Percentiles rank a stretch among this genome's conserved stretches.
Conservation (phyloP, 805 yeast species). For the Cyberlindnera euphorbiiphila region DNA sequence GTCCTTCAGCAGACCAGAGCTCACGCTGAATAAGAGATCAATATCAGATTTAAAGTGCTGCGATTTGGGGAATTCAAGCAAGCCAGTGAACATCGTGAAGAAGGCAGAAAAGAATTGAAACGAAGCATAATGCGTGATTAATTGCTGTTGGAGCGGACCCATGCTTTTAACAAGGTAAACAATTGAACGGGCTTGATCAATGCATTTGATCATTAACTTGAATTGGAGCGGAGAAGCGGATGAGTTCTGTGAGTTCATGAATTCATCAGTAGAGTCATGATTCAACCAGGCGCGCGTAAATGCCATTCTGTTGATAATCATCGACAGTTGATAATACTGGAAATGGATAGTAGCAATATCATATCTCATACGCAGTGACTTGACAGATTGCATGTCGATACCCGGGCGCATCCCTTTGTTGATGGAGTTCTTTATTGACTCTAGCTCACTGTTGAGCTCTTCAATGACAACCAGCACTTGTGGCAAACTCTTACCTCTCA, state of each 20-base stretch:
- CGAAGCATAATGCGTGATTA: conserved; percentile 14
- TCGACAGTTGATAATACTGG: conserved; percentile 18
- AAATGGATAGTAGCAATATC: conserved; percentile 19
- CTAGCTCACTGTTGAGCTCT: conserved; percentile 16
- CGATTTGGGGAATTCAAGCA: conserved; percentile 22
- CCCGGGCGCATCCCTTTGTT: conserved; percentile 17
- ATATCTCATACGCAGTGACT: conserved; percentile 6
- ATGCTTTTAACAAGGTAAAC: conserved; percentile 10
- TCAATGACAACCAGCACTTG: conserved; percentile 20
- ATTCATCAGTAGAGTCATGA: conserved; percentile 14
- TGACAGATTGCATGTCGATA: conserved; percentile 2
- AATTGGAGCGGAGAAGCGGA: conserved; percentile 15
- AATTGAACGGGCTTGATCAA: conserved; percentile 22
- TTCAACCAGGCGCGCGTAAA: conserved; percentile 25
- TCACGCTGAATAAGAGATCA: conserved; percentile 9
- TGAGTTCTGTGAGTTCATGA: conserved; percentile 2
- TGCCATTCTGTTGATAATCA: conserved; percentile 28
- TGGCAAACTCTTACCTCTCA: conserved; percentile 15
- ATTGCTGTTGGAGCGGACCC: conserved; percentile 4
- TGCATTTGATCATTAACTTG: conserved; percentile 18
- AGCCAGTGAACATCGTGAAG: conserved; percentile 24
- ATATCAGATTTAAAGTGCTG: conserved; percentile 16
- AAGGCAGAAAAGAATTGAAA: conserved; percentile 26
- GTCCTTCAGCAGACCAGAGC: conserved; percentile 10
- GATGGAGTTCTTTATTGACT: conserved; percentile 9